Base-by-base conservation (phyloP, 768 basidiomycete genomes). In the Sporobolomyces pararoseus region DNA sequence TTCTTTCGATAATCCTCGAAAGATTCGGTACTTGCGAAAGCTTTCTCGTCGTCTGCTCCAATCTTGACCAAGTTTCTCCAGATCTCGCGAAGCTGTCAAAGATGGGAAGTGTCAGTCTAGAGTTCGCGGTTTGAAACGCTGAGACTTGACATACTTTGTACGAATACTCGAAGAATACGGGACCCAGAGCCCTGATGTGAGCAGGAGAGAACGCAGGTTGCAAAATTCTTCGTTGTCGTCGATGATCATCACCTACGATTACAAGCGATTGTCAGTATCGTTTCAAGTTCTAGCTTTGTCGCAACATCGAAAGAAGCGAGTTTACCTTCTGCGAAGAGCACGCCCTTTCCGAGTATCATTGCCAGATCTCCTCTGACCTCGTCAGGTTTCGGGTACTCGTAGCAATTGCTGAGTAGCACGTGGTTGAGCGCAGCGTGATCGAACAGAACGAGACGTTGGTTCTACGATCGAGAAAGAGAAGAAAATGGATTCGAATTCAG, bases 241-340 rank as follows among this genome's bases (percentile, higher is more conserved):
- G 62, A 58, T 77, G 76, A 39, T 70, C 68, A 16, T 75, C 65
- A 14, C 73, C 58, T 65, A 39, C 16, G 7, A n/a, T 16, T 7
- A 51, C 19, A 7, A 53, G 21, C n/a, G n/a, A n/a, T n/a, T n/a
- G n/a, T n/a, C n/a, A n/a, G n/a, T n/a, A n/a, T n/a, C n/a, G n/a
- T n/a, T n/a, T n/a, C 14, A 31, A 14, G 47, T 9, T 37, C 19
- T n/a, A 6, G 19, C 9, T 9, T 12, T 51, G 7, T 51, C 50
- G 7, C 7, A 51, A 16, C 50, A 10, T 25, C 4, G 7, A 5
- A 25, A 51, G 17, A 10, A 51, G 5, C 50, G 21, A 52, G 21
- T 31, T 51, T 58, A 63, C 74, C 75, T 44, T 76, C 76, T 1
- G 72, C 72, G 32, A 74, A 71, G 16, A 75, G 53, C 25, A 76